Evolutionary conservation across 2,329 filamentous ascomycete species (phyloP), one percentile per base, ranked within the genome.

Genomic region (Botrytis aclada): DNA sequence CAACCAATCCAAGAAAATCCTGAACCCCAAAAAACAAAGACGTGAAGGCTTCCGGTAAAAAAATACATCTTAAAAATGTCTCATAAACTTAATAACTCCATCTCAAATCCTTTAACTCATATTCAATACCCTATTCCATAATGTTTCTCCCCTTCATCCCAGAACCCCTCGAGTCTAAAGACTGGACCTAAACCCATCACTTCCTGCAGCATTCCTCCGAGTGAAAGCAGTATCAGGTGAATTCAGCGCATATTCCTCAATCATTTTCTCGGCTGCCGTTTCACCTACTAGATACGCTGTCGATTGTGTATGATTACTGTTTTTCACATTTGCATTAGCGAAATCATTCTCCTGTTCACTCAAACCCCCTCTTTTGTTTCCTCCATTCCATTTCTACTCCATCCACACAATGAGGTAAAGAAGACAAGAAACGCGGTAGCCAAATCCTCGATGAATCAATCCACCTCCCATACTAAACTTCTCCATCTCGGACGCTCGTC

Each of bases 221-320:
- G 12, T 66, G 4, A 12, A 51, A 9, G 7, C 25, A 51, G 14
- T 18, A 22, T 2, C 4, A 12, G 32, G 22, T 37, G 43, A 37
- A 37, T 66, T 8, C 16, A 66, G 12, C 4, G 32, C 77, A 76
- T 87, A 86, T 76, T 87, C 83, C 34, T 74, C 73, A 72, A 84
- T 82, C 73, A 88, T 78, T 75, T 83, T 86, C 74, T 89, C 87
- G 0, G 84, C 87, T 41, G 83, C 85, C 0, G 84, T 87, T 54
- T 83, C 79, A 1, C 87, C 87, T 2, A 85, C 85, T 4, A 87
- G 81, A 78, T 88, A 89, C 1, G 87, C 87, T 10, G 84, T 84
- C 9, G 84, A 82, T 78, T 88, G 86, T 0, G 84, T 83, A 78
- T 89, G 87, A 65, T 84, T 84, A 77, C 83, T 88, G 41, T 16